Evolutionary conservation across 495 filamentous ascomycete species (phyloP), one percentile per base, ranked within the genome.

Genomic region (Terfezia claveryi): DNA sequence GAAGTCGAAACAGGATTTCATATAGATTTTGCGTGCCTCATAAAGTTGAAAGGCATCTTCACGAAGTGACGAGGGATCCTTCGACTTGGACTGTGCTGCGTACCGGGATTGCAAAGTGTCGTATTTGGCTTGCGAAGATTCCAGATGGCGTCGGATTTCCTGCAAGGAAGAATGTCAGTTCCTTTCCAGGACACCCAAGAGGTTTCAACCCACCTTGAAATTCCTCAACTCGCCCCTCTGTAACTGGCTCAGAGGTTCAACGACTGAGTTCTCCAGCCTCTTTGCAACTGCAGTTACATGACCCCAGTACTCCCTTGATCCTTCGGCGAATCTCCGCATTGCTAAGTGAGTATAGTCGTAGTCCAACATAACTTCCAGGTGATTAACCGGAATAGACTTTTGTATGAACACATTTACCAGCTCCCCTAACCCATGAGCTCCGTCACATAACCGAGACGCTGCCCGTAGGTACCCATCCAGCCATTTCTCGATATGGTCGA

Each of bases 11-110:
- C 85, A 87, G 0, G 87, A 82, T 68, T 84, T 89, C 23, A 95
- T 73, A 63, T 96, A 98, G 16, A 80, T 78, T 67, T 87, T 89
- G 51, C 89, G 79, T 14, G 87, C 83, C 73, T 96, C 92, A 59
- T 94, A 91, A 38, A 98, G 79, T 66, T 91, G 81, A 62, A 96
- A 98, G 0, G 92, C 89, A 68, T 98, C 91, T 67, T 98, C 91
- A 51, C 92, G 73, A 53, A 98, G 71, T 0, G 85, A 75, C 11
- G 86, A 93, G 8, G 87, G 77, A 66, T 98, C 91, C 68, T 95
- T 96, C 3, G 85, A 82, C 69, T 94, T 98, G 36, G 80, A 81
- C 68, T 94, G 89, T 6, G 73, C 71, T 4, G 82, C 74, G 64
- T 92, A 95, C 49, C 87, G 76, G 36, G 85, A 75, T 46, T 92